Percentiles rank a stretch among this genome's conserved stretches.
Conservation (phyloP, 192 early-diverging fungal genomes). For the Coemansia sp. region DNA sequence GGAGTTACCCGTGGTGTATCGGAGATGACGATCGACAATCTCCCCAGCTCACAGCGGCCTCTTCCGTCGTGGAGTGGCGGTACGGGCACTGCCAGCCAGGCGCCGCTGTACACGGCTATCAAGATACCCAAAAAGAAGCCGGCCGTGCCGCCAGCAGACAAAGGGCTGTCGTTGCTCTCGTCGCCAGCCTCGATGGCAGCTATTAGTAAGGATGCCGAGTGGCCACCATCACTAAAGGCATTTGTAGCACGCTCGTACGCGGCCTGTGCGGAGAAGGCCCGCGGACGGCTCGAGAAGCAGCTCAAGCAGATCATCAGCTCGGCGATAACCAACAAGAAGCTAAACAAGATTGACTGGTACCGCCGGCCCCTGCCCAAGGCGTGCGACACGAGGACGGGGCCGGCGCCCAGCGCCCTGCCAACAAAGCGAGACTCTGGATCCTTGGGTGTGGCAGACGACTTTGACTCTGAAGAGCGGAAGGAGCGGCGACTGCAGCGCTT, state of each 20-base stretch:
- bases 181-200: background rate
- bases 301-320: slow-evolving; percentile 43
- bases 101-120: slow-evolving; percentile 31
- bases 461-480: slow-evolving; percentile 42
- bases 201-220: slow-evolving; percentile 6
- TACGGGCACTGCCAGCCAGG: slow-evolving; percentile 1
- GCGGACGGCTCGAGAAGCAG: slow-evolving; percentile 26
- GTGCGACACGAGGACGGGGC: slow-evolving; percentile 8
- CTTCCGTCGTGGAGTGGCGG: slow-evolving; percentile 1
- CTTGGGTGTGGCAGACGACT: slow-evolving; percentile 9
- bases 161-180: too few relatives aligned
- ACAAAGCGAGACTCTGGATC: slow-evolving; percentile 17
- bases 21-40: slow-evolving; percentile 4
- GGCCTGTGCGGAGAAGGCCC: slow-evolving; percentile 12
- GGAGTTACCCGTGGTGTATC: slow-evolving; percentile 24
- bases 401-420: background rate
- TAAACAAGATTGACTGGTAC: slow-evolving; percentile 32
- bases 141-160: too few relatives aligned
- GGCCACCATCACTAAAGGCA: slow-evolving; percentile 26
- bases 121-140: slow-evolving; percentile 30
- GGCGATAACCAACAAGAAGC: slow-evolving; percentile 38
- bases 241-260: slow-evolving; percentile 49
- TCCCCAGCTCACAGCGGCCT: background rate
- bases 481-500: slow-evolving; percentile 37
- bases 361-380: slow-evolving; percentile 37